These are phyloP conservation scores for Periconia macrospinosa DNA, from an alignment of 2,329 filamentous ascomycete genomes.

Conservation along the genomic window DNA sequence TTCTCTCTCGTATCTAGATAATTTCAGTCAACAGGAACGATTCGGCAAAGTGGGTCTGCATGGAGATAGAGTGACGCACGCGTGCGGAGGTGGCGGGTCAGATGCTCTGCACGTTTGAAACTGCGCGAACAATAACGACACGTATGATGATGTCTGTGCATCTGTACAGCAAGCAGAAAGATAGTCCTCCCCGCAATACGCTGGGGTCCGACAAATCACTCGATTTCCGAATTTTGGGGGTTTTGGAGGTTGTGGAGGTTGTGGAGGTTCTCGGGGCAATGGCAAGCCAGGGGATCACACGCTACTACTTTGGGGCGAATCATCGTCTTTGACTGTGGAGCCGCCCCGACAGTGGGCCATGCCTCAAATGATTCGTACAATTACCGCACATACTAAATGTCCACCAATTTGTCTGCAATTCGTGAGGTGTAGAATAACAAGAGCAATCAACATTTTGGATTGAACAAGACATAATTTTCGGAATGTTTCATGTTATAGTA, in stretches of 20 bases:
- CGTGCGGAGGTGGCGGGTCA: constrained; percentile 34
- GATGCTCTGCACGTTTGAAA: constrained; percentile 35
- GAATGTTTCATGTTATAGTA: not conserved
- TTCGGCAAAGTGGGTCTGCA: not conserved
- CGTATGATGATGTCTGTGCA: constrained; percentile 28
- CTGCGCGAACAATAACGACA: constrained; percentile 28
- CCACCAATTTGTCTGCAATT: too few species aligned
- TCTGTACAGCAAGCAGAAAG: constrained; percentile 5
- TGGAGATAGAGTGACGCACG: constrained; percentile 21
- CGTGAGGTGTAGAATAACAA: too few species aligned
- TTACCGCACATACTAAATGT: too few species aligned
- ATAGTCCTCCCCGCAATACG: not conserved
- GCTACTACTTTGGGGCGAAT: not conserved
- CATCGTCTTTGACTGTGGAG: too few species aligned
- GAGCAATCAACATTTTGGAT: too few species aligned
- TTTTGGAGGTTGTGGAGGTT: constrained; percentile 14
- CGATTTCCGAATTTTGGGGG: constrained; percentile 7
- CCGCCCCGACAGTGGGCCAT: too few species aligned
- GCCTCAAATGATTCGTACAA: too few species aligned
- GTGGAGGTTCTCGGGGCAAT: constrained; percentile 5
- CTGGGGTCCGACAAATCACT: constrained; percentile 1
- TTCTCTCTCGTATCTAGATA: constrained; percentile 33
- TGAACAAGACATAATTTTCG: too few species aligned
- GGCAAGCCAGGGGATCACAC: not conserved
- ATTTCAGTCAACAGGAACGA: constrained; percentile 11